Percentiles rank a stretch among this genome's conserved stretches.
These are phyloP conservation scores for Pholiota adiposa DNA, from an alignment of 1,284 basidiomycete species.

Conservation along the genomic window DNA sequence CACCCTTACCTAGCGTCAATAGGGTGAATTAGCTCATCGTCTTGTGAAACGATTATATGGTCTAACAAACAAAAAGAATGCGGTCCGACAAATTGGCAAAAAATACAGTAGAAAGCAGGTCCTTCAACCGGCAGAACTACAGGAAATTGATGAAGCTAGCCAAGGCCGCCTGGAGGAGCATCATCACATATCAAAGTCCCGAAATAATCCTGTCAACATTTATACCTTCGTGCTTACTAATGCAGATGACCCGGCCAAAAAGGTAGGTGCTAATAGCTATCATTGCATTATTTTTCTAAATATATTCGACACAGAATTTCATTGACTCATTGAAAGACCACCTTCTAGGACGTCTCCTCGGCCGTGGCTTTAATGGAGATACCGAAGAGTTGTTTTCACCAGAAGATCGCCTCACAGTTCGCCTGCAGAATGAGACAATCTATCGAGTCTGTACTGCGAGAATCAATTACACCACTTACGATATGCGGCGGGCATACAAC, in stretches of 20 bases:
- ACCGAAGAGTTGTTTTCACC: slow-evolving; percentile 27
- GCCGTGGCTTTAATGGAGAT: slow-evolving; percentile 30
- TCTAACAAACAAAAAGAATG: slow-evolving; percentile 23
- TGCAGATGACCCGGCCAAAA: not conserved
- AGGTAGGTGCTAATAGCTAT: not conserved
- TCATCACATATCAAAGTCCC: slow-evolving; percentile 17
- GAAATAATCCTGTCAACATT: not conserved
- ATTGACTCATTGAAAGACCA: slow-evolving; percentile 33
- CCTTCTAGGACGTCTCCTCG: slow-evolving; percentile 28
- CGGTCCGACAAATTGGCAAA: slow-evolving; percentile 24
- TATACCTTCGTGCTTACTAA: not conserved
- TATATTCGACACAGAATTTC: slow-evolving; percentile 26
- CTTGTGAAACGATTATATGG: slow-evolving; percentile 21
- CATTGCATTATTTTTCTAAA: slow-evolving; percentile 15
- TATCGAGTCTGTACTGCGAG: slow-evolving; percentile 34
- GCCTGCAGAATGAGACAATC: slow-evolving; percentile 30
- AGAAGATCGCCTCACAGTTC: slow-evolving; percentile 27
- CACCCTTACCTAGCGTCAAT: not conserved
- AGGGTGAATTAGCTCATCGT: slow-evolving; percentile 23
- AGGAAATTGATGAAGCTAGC: not conserved
- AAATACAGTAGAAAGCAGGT: not conserved
- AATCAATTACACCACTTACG: slow-evolving; percentile 51
- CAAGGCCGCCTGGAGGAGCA: slow-evolving; percentile 42
- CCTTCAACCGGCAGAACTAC: not conserved
- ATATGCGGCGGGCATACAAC: slow-evolving; percentile 42